Base-by-base conservation (phyloP, 805 yeast species). In the Wickerhamomyces canadensis region DNA sequence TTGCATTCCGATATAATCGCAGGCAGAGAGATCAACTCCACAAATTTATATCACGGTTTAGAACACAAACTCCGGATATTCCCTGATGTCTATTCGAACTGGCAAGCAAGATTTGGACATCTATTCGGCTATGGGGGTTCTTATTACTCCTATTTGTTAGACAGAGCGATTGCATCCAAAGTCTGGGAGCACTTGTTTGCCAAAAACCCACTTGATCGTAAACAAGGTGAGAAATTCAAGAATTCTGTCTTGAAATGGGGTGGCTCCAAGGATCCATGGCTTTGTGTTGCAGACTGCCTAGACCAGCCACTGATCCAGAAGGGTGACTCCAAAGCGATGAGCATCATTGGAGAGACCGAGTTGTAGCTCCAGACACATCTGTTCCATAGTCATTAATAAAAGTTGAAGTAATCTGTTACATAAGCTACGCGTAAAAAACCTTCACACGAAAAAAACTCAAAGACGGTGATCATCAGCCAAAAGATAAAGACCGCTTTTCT, bases 21-120 rank as follows among this genome's bases (percentile, higher is more conserved):
- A 1, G 49, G 60, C 16, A 60, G 45, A 6, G 49, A 65, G 19
- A 55, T 84, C 36, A 78, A 80, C 50, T 74, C 84, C 5, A 75
- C 80, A 0, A 54, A 64, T 3, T 62, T 80, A 5, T 88, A 85
- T 52, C 89, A 85, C 50, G 61, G 69, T 8, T 54, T 86, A 19
- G 96, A 86, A 54, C 50, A 58, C 4, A 59, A 73, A 19, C 54
- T 80, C 37, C 64, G 73, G 28, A 75, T 87, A 2, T 78, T 84
- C 51, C 76, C 82, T 3, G 91, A 85, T 47, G 61, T 68, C 15
- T 65, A 73, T 45, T 80, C 95, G 2, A 80, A 80, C 19, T 89
- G 97, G 96, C 94, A 86, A 40, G 97, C 95, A 1, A 86, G 81
- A 54, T 89, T 93, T 61, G 95, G 96, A 2, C 98, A 93, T 55